Evolutionary conservation across 495 filamentous ascomycete species (phyloP).

Genomic region (Tricharina praecox): DNA sequence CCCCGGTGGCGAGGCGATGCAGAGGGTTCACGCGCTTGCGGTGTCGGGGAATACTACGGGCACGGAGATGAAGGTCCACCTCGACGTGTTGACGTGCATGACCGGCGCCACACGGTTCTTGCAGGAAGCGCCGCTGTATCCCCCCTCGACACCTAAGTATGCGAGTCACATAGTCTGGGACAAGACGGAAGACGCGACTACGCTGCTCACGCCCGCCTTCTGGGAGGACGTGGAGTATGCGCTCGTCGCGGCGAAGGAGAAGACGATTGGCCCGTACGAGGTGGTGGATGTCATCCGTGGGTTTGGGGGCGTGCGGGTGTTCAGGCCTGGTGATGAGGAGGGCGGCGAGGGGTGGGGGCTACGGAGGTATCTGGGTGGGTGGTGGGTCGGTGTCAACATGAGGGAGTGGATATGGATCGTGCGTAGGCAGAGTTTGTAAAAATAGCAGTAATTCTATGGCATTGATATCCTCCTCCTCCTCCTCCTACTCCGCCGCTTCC

Average conservation of each 20-base stretch:
- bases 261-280: conserved; percentile 52
- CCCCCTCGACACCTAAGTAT: too few species aligned
- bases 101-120: conserved; percentile 85
- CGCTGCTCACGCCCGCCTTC: conserved; percentile 46
- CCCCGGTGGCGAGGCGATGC: conserved; percentile 60
- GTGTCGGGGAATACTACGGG: conserved; percentile 40
- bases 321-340: conserved; percentile 36
- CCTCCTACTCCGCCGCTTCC: too few species aligned
- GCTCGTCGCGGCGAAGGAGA: conserved; percentile 48
- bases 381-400: conserved; percentile 48
- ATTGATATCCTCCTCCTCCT: too few species aligned
- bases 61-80: conserved; percentile 44
- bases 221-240: conserved; percentile 74
- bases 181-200: conserved; percentile 44
- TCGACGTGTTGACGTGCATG: conserved; percentile 80
- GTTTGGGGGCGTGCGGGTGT: conserved; percentile 50
- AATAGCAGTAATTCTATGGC: too few species aligned
- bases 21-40: conserved; percentile 38
- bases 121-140: conserved; percentile 34
- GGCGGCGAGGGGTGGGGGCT: conserved; percentile 17
- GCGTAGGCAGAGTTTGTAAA: conserved; percentile 28
- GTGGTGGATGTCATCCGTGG: conserved; percentile 49
- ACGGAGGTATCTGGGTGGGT: conserved; percentile 33
- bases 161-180: conserved; percentile 32
- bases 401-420: conserved; percentile 42